Evolutionary conservation across 768 basidiomycete species (phyloP).

Genomic region (Galerina marginata): DNA sequence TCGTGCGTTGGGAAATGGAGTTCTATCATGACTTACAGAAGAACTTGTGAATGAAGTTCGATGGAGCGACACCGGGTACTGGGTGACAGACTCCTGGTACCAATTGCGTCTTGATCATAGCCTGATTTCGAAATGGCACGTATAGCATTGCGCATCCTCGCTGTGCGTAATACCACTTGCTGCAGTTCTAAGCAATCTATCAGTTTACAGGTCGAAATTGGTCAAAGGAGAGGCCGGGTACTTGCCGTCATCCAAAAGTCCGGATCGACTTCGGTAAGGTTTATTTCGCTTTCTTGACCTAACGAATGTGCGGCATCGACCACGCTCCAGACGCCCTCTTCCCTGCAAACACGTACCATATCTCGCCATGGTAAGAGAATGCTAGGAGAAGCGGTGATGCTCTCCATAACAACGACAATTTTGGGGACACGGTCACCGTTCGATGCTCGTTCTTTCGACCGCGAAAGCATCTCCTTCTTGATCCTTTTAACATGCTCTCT

Average conservation of each 20-base stretch:
- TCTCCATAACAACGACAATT: slow-evolving; percentile 69
- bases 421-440: slow-evolving; percentile 29
- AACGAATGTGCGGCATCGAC: slow-evolving; percentile 82
- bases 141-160: slow-evolving; percentile 75
- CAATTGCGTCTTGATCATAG: background rate
- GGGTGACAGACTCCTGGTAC: background rate
- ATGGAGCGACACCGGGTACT: background rate
- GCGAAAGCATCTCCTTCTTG: background rate
- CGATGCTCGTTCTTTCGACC: slow-evolving; percentile 12
- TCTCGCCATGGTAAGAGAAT: slow-evolving; percentile 72
- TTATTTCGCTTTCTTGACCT: slow-evolving; percentile 69
- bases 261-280: slow-evolving; percentile 56
- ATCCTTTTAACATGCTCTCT: slow-evolving; percentile 33
- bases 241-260: slow-evolving; percentile 67
- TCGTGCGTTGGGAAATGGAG: background rate
- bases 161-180: slow-evolving; percentile 82
- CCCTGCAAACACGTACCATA: slow-evolving; percentile 66
- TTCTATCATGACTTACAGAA: background rate
- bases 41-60: slow-evolving; percentile 4
- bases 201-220: background rate
- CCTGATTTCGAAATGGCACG: slow-evolving; percentile 49
- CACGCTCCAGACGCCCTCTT: slow-evolving; percentile 65
- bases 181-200: slow-evolving; percentile 60
- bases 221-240: background rate
- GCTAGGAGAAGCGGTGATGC: slow-evolving; percentile 65